Evolutionary conservation across 148 eudicot genomes (phyloP).

Genomic region (Silene latifolia): DNA sequence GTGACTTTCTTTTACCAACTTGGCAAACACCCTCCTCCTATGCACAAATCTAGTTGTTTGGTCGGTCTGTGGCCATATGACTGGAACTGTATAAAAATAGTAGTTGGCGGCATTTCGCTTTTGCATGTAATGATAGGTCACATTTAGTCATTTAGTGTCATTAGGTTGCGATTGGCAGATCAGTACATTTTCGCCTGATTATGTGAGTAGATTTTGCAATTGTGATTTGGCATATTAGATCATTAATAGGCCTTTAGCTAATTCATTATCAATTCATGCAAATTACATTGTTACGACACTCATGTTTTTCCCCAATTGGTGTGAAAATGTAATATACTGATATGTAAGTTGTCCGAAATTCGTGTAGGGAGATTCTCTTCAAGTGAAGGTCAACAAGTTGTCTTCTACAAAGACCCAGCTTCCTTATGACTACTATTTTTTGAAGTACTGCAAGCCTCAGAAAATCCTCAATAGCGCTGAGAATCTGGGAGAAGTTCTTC

Average conservation of each 20-base stretch:
- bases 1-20: too few species aligned
- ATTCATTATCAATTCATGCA: background rate
- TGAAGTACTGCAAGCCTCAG: constrained; percentile 44
- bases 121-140: too few species aligned
- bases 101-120: too few species aligned
- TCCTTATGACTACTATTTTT: constrained; percentile 56
- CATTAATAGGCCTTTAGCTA: too few species aligned
- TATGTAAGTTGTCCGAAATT: constrained; percentile 7
- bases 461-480: constrained; percentile 48
- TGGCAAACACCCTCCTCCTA: too few species aligned
- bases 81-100: too few species aligned
- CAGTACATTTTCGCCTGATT: background rate
- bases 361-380: constrained; percentile 50
- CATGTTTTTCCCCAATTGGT: background rate
- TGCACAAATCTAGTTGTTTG: too few species aligned
- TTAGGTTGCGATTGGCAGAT: too few species aligned
- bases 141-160: too few species aligned
- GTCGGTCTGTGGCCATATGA: too few species aligned
- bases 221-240: background rate
- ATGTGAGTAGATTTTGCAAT: background rate
- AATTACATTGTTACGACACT: background rate
- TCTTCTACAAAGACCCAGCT: constrained; percentile 58
- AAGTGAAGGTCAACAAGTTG: constrained; percentile 53
- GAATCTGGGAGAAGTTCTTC: constrained; percentile 59
- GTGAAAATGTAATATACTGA: background rate